Evolutionary conservation across 345 rosid genomes (phyloP), one percentile per base, ranked within the genome.

Genomic region (Syzygium grande): DNA sequence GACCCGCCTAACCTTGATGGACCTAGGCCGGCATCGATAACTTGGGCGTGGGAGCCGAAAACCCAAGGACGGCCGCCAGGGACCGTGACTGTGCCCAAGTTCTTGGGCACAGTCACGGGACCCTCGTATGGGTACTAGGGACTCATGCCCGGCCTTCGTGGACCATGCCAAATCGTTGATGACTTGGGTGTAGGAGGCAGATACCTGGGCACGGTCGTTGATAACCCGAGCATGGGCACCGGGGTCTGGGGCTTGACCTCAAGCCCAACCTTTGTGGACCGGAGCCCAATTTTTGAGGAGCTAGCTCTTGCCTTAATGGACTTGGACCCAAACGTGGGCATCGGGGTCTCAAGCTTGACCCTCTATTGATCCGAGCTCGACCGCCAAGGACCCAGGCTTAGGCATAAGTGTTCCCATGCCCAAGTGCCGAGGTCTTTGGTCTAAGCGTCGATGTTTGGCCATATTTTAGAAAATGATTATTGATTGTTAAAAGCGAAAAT

Each of bases 271-370:
- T 9, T 3, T 1, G 0, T 23, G 65, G 30, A 25, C 65, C 29
- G 5, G 13, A 59, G 1, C 65, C 65, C 11, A 59, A 7, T 14
- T 0, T 0, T 27, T 59, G 0, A 12, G 16, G n/a, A 59, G 27
- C 2, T 29, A 27, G 13, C 11, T 14, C 16, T 27, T 27, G 16
- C 15, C 68, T 59, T 3, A 0, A 59, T 27, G 17, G 68, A 29
- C 17, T n/a, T 29, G 27, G 7, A 68, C 46, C 0, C 21, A 14
- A 5, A 23, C 4, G 5, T 30, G 77, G 41, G 9, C 77, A 29
- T 16, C 17, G 4, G 34, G 10, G 77, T 63, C 34, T 63, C 4
- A 2, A 1, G 21, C 55, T 7, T 17, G 55, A 53, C 22, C 22
- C 55, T 53, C 21, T 53, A 8, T 53, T 19, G 55, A 53, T 22